A percentile compares a stretch with the other conserved stretches of the same genome.
These are phyloP conservation scores for Jamesozyma lodderae DNA, from an alignment of 805 yeast genomes.

Conservation along the genomic window DNA sequence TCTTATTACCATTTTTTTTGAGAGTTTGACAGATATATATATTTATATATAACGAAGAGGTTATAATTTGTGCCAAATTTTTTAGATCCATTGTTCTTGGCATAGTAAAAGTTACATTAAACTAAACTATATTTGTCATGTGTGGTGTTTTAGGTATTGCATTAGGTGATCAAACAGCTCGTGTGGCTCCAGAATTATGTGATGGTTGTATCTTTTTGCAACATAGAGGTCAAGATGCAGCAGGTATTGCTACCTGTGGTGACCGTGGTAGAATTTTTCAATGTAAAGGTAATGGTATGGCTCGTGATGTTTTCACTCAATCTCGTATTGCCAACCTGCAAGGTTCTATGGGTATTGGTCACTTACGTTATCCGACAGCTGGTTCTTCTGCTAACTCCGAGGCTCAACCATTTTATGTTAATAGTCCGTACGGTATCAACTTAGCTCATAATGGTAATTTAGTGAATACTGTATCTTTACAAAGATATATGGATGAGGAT, in stretches of 20 bases:
- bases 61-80: too few species aligned
- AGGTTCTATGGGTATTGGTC: constrained; percentile 94
- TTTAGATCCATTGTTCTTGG: too few species aligned
- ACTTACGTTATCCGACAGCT: constrained; percentile 93
- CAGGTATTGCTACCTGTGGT: constrained; percentile 97
- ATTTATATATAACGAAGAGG: too few species aligned
- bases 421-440: constrained; percentile 90
- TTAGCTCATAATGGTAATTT: constrained; percentile 91
- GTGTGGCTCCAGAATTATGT: constrained; percentile 81
- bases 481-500: constrained; percentile 75
- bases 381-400: constrained; percentile 93
- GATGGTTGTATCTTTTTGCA: constrained; percentile 91
- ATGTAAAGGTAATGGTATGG: constrained; percentile 99
- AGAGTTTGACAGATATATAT: too few species aligned
- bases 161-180: constrained; percentile 59
- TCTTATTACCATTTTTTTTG: too few species aligned
- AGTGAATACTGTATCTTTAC: constrained; percentile 74
- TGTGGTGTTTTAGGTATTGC: constrained; percentile 93
- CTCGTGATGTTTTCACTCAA: constrained; percentile 90
- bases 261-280: constrained; percentile 87
- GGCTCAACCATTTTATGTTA: constrained; percentile 97
- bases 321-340: constrained; percentile 65
- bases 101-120: too few species aligned
- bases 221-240: constrained; percentile 98
- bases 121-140: constrained; percentile 42